phyloP scores from a whole-genome alignment of 371 early-diverging fungal species.

The Actinomucor elegans region DNA sequence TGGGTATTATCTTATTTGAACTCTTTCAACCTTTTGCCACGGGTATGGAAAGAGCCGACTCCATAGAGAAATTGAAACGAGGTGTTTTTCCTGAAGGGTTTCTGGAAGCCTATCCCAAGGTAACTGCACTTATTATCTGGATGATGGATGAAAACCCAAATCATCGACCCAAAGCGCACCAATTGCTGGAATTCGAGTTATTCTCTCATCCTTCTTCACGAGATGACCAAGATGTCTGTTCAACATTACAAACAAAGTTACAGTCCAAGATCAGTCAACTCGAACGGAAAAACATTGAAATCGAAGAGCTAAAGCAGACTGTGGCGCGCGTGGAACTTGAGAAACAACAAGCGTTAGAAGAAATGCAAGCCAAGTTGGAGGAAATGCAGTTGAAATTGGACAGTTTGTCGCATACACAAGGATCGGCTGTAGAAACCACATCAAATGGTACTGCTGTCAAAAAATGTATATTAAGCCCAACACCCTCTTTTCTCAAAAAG shows the following conservation, averaged over 20 bases:
- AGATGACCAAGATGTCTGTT: conserved; percentile 18
- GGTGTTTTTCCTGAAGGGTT: conserved; percentile 78
- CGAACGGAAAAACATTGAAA: conserved; percentile 29
- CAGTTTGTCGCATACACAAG: background rate
- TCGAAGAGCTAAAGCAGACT: conserved; percentile 21
- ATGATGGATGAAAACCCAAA: conserved; percentile 75
- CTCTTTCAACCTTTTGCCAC: conserved; percentile 66
- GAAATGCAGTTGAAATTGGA: conserved; percentile 15
- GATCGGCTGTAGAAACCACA: background rate
- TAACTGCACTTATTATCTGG: conserved; percentile 72
- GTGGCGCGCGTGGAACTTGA: conserved; percentile 29
- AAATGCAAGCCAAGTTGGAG: conserved; percentile 16
- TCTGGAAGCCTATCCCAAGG: conserved; percentile 66
- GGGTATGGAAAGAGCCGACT: conserved; percentile 68
- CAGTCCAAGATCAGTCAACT: conserved; percentile 22
- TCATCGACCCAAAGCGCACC: conserved; percentile 69
- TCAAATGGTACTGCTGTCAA: background rate
- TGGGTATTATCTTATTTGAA: conserved; percentile 74
- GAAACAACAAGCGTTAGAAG: conserved; percentile 13
- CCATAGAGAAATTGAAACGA: conserved; percentile 59
- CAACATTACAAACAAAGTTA: conserved; percentile 17
- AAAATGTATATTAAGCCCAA: background rate
- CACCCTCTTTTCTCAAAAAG: background rate
- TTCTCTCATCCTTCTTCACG: conserved; percentile 31
- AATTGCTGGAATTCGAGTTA: conserved; percentile 72